Conservation (phyloP, 345 rosid genomes). For the Lepidium aucheri region DNA sequence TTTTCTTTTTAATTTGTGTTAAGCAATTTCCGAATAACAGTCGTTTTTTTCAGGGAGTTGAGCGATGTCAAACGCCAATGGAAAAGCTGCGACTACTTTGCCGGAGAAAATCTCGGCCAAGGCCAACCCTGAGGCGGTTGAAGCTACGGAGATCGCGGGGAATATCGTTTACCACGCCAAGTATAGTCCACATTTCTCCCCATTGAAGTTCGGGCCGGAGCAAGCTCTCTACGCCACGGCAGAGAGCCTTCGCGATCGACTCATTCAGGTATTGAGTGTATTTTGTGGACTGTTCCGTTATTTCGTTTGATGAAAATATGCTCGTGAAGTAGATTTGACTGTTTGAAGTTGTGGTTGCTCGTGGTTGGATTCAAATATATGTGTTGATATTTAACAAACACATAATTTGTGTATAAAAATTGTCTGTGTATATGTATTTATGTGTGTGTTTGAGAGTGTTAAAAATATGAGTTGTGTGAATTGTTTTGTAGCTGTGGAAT, state of each 20-base stretch:
- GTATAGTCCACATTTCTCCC: conserved; percentile 91
- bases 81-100: conserved; percentile 21
- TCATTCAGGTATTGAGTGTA: conserved; percentile 43
- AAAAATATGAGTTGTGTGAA: neutral
- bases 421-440: conserved; percentile 25
- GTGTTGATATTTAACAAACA: neutral
- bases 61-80: conserved; percentile 41
- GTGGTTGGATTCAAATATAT: neutral
- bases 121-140: conserved; percentile 57
- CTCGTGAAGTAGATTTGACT: neutral
- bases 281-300: neutral
- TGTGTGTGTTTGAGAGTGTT: neutral
- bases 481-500: conserved; percentile 70
- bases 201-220: conserved; percentile 77
- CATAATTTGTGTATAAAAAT: neutral
- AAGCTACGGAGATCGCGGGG: conserved; percentile 57
- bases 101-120: conserved; percentile 38
- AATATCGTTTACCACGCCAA: conserved; percentile 74
- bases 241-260: conserved; percentile 88
- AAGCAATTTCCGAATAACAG: neutral
- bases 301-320: neutral
- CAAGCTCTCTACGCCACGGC: conserved; percentile 84
- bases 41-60: neutral
- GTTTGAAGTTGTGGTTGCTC: neutral
- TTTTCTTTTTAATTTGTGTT: neutral